Evolutionary conservation across 164 flowering plant species (phyloP), one percentile per base, ranked within the genome.

Genomic region (Vitis riparia): DNA sequence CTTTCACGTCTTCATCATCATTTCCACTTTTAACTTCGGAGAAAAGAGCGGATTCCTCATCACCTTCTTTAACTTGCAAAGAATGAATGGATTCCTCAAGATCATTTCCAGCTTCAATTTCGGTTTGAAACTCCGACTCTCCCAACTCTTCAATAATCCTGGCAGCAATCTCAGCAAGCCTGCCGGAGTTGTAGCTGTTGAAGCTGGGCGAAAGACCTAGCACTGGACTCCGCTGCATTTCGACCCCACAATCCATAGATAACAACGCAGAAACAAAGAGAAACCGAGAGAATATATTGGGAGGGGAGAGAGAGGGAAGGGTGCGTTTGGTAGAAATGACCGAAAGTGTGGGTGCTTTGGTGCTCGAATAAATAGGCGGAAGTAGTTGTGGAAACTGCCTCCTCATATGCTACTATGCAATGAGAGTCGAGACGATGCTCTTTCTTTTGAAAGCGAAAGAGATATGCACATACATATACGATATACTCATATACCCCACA

Each of bases 131-230:
- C 49, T 81, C 81, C 44, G 44, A 32, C 44, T 32, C 44, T 32
- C 44, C 44, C 44, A 32, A 32, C 2, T 32, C 44, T 8, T 62
- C 58, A 32, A 75, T 75, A 11, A 81, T 81, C 48, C 84, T 59
- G 4, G 79, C 84, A 44, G 84, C 84, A 47, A 81, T 78, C 11
- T 75, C 77, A 0, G 84, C 75, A 19, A 81, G 59, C 14, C 55
- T 65, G 16, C 49, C 69, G 12, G 84, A 72, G 15, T 81, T 70
- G 66, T 72, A 78, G 44, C 53, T 65, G 78, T 55, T 73, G 81
- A 80, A 75, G 70, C 80, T 77, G 2, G 80, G 80, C 59, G 79
- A 77, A 78, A 76, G 23, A 62, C 53, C 5, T 75, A 70, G 65
- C 8, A 69, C 3, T 0, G 68, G 63, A 53, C 75, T 71, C 11